phyloP scores from a whole-genome alignment of 2,329 filamentous ascomycete species.

The Chrysoporthe cubensis region DNA sequence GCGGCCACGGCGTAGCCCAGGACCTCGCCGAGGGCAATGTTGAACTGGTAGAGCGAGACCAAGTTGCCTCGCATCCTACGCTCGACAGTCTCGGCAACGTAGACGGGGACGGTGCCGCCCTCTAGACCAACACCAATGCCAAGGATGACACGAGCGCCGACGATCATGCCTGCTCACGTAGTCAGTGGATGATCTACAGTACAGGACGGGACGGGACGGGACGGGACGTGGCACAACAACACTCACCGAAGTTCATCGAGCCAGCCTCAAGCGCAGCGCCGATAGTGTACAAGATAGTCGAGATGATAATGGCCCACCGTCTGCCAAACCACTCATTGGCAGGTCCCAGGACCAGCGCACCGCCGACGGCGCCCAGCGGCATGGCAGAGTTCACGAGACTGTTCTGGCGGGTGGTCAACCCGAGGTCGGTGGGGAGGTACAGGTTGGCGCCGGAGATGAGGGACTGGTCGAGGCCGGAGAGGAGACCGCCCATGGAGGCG shows the following conservation, averaged over 20 bases:
- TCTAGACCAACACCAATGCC: slow-evolving; percentile 74
- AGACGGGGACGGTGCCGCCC: slow-evolving; percentile 74
- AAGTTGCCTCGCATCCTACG: slow-evolving; percentile 70
- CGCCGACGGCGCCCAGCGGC: slow-evolving; percentile 72
- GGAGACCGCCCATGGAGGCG: slow-evolving; percentile 74
- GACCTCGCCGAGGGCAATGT: slow-evolving; percentile 75
- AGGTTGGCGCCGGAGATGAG: slow-evolving; percentile 74
- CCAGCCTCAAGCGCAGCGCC: slow-evolving; percentile 71
- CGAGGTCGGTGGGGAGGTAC: slow-evolving; percentile 63
- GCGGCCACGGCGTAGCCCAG: slow-evolving; percentile 74
- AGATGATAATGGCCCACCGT: slow-evolving; percentile 70
- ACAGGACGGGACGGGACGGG: not conserved
- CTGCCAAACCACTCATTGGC: slow-evolving; percentile 70
- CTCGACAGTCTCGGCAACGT: slow-evolving; percentile 74
- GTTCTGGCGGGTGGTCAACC: slow-evolving; percentile 59
- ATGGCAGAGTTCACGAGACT: slow-evolving; percentile 72
- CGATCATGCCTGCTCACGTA: slow-evolving; percentile 60
- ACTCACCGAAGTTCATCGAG: slow-evolving; percentile 62
- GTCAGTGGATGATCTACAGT: not conserved
- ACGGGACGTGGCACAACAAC: accelerated
- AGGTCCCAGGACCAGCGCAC: slow-evolving; percentile 68
- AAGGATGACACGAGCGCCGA: slow-evolving; percentile 68
- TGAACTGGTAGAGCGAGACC: slow-evolving; percentile 75
- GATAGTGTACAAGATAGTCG: slow-evolving; percentile 70
- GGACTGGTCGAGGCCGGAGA: slow-evolving; percentile 74